phyloP scores from a whole-genome alignment of 495 filamentous ascomycete genomes.

The Letharia columbiana region DNA sequence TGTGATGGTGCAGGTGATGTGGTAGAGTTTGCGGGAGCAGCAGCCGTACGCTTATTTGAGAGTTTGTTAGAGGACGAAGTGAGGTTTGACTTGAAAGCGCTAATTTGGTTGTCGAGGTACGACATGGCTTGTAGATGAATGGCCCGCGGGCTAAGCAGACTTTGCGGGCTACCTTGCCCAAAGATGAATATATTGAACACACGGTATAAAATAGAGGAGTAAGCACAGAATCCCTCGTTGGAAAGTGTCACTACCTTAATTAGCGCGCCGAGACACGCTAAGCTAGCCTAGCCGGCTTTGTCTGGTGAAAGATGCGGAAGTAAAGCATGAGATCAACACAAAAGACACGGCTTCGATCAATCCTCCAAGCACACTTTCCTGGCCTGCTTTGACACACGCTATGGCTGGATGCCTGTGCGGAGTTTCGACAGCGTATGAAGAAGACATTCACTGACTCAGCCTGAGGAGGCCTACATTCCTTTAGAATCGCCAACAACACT shows the following conservation, averaged over 20 bases:
- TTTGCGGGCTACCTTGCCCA: background rate
- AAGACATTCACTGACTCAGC: background rate
- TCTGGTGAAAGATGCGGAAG: background rate
- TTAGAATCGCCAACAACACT: background rate
- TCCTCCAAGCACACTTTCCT: background rate
- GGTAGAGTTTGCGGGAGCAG: slow-evolving; percentile 28
- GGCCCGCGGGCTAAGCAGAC: background rate
- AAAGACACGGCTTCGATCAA: background rate
- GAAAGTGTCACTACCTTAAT: background rate
- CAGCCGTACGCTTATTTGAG: slow-evolving; percentile 37
- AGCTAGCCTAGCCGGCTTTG: slow-evolving; percentile 1
- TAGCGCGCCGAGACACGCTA: slow-evolving; percentile 1
- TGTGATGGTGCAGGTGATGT: slow-evolving; percentile 34
- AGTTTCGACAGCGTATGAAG: background rate
- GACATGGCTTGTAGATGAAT: slow-evolving; percentile 33
- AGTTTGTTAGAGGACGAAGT: slow-evolving; percentile 41
- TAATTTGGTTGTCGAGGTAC: slow-evolving; percentile 42
- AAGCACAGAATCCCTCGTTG: no score
- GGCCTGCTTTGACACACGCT: background rate
- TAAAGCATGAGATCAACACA: slow-evolving; percentile 3
- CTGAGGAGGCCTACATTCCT: background rate
- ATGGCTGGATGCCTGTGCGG: background rate
- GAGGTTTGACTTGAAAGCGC: slow-evolving; percentile 40
- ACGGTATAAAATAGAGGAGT: background rate
- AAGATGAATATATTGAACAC: background rate